phyloP scores from a whole-genome alignment of 2,329 filamentous ascomycete species.

The Scytalidium lignicola region DNA sequence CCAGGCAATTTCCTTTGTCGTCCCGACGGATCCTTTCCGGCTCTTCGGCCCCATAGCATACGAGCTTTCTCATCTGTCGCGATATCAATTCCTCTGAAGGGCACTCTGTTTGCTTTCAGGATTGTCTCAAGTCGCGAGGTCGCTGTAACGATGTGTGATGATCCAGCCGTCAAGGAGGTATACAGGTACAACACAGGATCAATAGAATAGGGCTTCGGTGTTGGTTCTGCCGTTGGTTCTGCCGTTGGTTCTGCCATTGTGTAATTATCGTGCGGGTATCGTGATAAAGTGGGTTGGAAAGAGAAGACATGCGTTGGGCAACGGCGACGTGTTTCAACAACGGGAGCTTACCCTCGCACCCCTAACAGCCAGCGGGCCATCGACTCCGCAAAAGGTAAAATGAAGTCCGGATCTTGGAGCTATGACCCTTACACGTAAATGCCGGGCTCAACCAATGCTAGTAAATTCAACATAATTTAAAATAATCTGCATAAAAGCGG shows the following conservation, averaged over 20 bases:
- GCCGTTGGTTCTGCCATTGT: conserved; percentile 27
- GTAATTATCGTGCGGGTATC: neutral
- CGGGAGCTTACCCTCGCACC: neutral
- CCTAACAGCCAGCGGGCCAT: neutral
- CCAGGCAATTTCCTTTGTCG: conserved; percentile 75
- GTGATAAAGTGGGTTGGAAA: neutral
- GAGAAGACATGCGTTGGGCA: neutral
- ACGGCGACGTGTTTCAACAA: neutral
- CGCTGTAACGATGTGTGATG: conserved; percentile 92
- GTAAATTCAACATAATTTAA: neutral
- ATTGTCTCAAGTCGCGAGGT: conserved; percentile 96
- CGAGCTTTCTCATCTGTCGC: conserved; percentile 85
- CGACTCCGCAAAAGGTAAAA: neutral
- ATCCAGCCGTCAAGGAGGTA: conserved; percentile 92
- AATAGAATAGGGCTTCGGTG: conserved; percentile 30
- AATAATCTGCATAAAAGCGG: neutral
- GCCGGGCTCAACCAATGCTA: neutral
- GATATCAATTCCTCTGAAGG: conserved; percentile 87
- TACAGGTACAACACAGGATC: conserved; percentile 85
- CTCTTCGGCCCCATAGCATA: conserved; percentile 80
- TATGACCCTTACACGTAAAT: neutral
- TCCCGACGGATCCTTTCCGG: conserved; percentile 62
- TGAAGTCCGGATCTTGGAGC: neutral
- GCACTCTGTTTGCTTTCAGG: conserved; percentile 87
- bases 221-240: conserved; percentile 18